Percentiles rank a stretch among this genome's conserved stretches.
Conservation (phyloP, 345 rosid genomes). For the Salix brachista region DNA sequence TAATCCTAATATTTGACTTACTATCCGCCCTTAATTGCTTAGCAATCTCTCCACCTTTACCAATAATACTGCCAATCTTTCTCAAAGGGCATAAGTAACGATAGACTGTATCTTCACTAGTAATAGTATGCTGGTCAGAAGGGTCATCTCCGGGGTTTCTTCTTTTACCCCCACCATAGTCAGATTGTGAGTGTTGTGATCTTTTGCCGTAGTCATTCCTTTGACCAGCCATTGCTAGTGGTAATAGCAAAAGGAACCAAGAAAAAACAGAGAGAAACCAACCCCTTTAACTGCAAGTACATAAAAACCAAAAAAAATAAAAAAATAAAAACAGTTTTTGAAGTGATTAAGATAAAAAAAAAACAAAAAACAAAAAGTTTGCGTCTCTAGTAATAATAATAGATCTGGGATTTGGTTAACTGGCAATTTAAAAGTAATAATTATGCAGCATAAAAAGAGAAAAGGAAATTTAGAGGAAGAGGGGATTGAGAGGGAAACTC, state of each 20-base stretch:
- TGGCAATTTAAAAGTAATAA: background rate
- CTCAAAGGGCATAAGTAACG: conserved; percentile 33
- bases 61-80: conserved; percentile 34
- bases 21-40: conserved; percentile 29
- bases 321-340: background rate
- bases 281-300: background rate
- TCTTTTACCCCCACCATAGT: conserved; percentile 32
- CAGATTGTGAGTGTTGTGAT: conserved; percentile 24
- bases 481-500: background rate
- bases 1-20: conserved; percentile 27
- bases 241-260: background rate
- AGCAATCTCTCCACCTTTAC: conserved; percentile 32
- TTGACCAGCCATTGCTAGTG: conserved; percentile 25
- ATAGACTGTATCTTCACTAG: conserved; percentile 29
- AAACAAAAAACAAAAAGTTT: background rate
- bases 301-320: background rate
- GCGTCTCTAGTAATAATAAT: background rate
- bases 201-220: conserved; percentile 32
- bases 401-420: background rate
- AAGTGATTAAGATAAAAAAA: background rate
- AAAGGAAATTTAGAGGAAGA: background rate
- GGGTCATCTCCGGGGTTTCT: conserved; percentile 28
- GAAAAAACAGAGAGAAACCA: background rate
- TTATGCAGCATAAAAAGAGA: background rate
- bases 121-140: conserved; percentile 19